Evolutionary conservation across 768 basidiomycete species (phyloP).

Genomic region (Melanogaster broomeanus): DNA sequence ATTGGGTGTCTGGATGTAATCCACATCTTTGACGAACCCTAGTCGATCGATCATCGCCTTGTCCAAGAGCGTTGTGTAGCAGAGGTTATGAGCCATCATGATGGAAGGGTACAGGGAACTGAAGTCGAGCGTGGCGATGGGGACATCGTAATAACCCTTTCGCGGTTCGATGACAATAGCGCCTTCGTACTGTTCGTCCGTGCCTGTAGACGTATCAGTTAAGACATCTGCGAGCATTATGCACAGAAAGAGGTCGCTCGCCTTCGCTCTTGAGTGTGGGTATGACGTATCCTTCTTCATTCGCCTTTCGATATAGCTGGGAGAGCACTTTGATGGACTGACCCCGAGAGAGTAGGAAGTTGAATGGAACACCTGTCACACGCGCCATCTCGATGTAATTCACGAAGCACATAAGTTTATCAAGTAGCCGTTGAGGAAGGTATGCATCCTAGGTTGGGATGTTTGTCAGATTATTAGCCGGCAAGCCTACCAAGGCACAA

Average conservation of each 20-base stretch:
- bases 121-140: conserved; percentile 98
- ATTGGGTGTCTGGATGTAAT: conserved; percentile 95
- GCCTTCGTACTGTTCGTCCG: conserved; percentile 97
- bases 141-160: conserved; percentile 94
- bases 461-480: conserved; percentile 1
- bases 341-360: conserved; percentile 88
- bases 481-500: background rate
- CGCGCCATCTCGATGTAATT: conserved; percentile 99
- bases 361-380: conserved; percentile 99
- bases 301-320: conserved; percentile 91
- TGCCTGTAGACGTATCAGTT: conserved; percentile 45
- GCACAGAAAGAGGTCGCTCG: conserved; percentile 23
- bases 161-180: conserved; percentile 98
- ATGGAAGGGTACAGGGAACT: conserved; percentile 98
- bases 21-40: conserved; percentile 75
- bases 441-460: conserved; percentile 79
- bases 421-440: conserved; percentile 91
- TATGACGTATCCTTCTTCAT: conserved; percentile 87
- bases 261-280: conserved; percentile 88
- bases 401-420: conserved; percentile 99
- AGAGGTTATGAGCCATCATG: conserved; percentile 99
- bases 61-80: conserved; percentile 95
- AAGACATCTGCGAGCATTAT: background rate
- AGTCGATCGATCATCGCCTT: conserved; percentile 76
- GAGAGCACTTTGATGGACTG: conserved; percentile 99